These are phyloP conservation scores for Hypocreales sp. DNA, from an alignment of 2,329 filamentous ascomycete genomes.

Conservation along the genomic window DNA sequence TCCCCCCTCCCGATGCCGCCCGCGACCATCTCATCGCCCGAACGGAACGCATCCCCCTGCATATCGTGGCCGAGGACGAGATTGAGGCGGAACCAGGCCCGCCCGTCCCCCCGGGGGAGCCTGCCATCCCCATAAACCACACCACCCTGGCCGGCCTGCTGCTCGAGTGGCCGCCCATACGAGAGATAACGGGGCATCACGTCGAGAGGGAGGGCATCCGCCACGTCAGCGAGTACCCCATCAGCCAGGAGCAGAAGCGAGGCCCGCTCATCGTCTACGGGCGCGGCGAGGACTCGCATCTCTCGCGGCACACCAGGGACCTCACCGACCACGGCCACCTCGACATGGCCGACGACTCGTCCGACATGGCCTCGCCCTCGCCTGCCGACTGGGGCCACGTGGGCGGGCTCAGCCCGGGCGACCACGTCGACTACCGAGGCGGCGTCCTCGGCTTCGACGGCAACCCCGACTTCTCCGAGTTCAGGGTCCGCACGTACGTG, in stretches of 20 bases:
- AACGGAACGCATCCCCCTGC: slow-evolving; percentile 10
- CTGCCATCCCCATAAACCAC: slow-evolving; percentile 70
- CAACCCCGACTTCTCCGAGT: slow-evolving; percentile 37
- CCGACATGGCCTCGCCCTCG: slow-evolving; percentile 37
- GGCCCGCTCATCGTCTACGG: slow-evolving; percentile 65
- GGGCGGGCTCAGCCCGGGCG: slow-evolving; percentile 31
- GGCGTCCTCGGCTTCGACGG: slow-evolving; percentile 25
- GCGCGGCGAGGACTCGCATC: slow-evolving; percentile 57
- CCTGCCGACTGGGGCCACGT: slow-evolving; percentile 45
- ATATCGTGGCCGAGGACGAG: slow-evolving; percentile 27
- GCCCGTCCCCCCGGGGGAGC: slow-evolving; percentile 39
- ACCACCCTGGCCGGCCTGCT: slow-evolving; percentile 80
- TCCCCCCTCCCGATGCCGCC: slow-evolving; percentile 8
- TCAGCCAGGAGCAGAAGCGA: slow-evolving; percentile 57
- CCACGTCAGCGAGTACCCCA: slow-evolving; percentile 56
- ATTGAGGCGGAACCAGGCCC: slow-evolving; percentile 35
- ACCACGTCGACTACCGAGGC: slow-evolving; percentile 22
- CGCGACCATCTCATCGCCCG: slow-evolving; percentile 12
- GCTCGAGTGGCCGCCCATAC: slow-evolving; percentile 56
- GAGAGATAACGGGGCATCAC: slow-evolving; percentile 40
- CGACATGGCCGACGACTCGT: slow-evolving; percentile 31
- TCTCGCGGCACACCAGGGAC: slow-evolving; percentile 31
- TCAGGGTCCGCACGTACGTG: slow-evolving; percentile 36
- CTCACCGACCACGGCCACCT: slow-evolving; percentile 19
- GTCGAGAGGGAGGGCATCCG: slow-evolving; percentile 33